These are phyloP conservation scores for Diaporthe nobilis DNA, from an alignment of 2,329 filamentous ascomycete genomes.

Conservation along the genomic window DNA sequence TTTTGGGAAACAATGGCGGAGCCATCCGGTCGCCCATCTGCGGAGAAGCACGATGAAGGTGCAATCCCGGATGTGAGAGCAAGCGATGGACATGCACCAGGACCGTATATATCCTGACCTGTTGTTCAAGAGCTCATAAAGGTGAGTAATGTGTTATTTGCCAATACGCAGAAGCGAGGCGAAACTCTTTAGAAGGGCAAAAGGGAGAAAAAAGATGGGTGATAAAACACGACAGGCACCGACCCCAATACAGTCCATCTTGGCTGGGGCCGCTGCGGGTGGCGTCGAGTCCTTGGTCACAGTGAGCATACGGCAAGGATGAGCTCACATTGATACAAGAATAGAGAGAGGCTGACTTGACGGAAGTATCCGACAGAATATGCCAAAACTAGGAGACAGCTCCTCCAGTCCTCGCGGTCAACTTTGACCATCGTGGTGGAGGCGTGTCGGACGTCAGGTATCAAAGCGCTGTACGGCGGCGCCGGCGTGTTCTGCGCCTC, in stretches of 20 bases:
- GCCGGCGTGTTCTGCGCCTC: constrained; percentile 44
- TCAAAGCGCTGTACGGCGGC: constrained; percentile 39
- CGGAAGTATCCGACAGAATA: constrained; percentile 24
- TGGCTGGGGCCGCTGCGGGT: neutral
- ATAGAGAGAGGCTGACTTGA: neutral
- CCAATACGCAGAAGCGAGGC: neutral
- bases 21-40: neutral
- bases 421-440: constrained; percentile 32
- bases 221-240: neutral
- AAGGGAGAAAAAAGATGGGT: neutral
- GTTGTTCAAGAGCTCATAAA: neutral
- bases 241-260: neutral
- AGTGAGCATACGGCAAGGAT: neutral
- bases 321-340: neutral
- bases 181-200: neutral
- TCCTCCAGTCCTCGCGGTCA: constrained; percentile 35
- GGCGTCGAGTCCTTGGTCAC: neutral
- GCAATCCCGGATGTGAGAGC: neutral
- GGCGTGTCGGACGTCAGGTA: constrained; percentile 24
- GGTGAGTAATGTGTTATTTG: neutral
- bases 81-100: neutral
- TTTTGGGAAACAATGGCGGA: neutral
- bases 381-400: constrained; percentile 41
- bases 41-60: neutral
- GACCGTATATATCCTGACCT: neutral